A percentile compares a stretch with the other conserved stretches of the same genome.
phyloP scores from a whole-genome alignment of 495 filamentous ascomycete genomes.

The Cenococcum geophilum region DNA sequence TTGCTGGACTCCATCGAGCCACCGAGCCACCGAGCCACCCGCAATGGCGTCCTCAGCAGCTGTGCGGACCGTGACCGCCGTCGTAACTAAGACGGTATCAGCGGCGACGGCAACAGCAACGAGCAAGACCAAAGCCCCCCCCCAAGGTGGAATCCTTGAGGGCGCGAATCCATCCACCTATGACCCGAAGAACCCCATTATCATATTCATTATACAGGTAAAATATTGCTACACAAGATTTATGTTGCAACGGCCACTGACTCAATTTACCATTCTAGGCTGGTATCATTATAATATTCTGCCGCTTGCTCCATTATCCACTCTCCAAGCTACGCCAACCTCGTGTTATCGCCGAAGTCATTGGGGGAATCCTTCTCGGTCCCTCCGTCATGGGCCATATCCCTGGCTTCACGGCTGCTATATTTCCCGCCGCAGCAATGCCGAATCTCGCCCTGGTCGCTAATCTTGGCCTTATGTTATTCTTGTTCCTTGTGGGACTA shows the following conservation, averaged over 20 bases:
- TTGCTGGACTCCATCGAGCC: too few species aligned
- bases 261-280: slow-evolving; percentile 47
- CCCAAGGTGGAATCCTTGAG: slow-evolving; percentile 68
- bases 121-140: slow-evolving; percentile 36
- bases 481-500: slow-evolving; percentile 86
- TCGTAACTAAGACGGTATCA: slow-evolving; percentile 30
- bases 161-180: slow-evolving; percentile 66
- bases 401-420: slow-evolving; percentile 68
- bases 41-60: slow-evolving; percentile 14
- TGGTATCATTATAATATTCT: slow-evolving; percentile 83
- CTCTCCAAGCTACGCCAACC: slow-evolving; percentile 84
- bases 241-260: too few species aligned
- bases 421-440: slow-evolving; percentile 71
- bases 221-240: too few species aligned
- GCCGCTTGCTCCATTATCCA: slow-evolving; percentile 75
- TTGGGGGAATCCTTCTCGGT: slow-evolving; percentile 85
- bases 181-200: slow-evolving; percentile 75
- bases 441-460: slow-evolving; percentile 74
- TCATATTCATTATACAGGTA: slow-evolving; percentile 92
- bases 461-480: slow-evolving; percentile 84
- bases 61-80: slow-evolving; percentile 21
- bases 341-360: slow-evolving; percentile 91
- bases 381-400: slow-evolving; percentile 81
- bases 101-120: slow-evolving; percentile 29
- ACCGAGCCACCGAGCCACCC: not conserved